These are phyloP conservation scores for Eutypa lata DNA, from an alignment of 2,329 filamentous ascomycete species.

Conservation along the genomic window DNA sequence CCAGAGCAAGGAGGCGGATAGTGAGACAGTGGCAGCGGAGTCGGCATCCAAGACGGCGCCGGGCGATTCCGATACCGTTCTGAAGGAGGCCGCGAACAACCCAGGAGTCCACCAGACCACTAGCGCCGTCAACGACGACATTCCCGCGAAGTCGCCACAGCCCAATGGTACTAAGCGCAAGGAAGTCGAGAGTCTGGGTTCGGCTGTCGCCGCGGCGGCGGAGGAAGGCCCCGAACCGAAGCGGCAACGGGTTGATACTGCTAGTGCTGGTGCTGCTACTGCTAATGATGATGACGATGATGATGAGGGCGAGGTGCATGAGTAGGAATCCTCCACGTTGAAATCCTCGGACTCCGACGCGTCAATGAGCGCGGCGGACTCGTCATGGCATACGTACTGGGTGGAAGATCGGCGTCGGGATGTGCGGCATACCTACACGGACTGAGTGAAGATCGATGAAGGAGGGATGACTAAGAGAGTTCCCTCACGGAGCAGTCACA, in stretches of 20 bases:
- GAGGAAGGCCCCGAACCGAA: slow-evolving; percentile 38
- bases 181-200: slow-evolving; percentile 30
- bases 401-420: too few relatives aligned
- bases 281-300: slow-evolving; percentile 24
- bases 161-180: slow-evolving; percentile 38
- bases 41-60: slow-evolving; percentile 31
- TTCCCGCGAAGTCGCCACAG: slow-evolving; percentile 29
- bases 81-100: slow-evolving; percentile 31
- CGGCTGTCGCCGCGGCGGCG: slow-evolving; percentile 16
- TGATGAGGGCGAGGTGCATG: slow-evolving; percentile 45
- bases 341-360: neutral
- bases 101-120: slow-evolving; percentile 22
- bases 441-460: too few relatives aligned
- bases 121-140: slow-evolving; percentile 28
- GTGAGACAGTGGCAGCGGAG: slow-evolving; percentile 25
- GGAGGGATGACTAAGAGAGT: too few relatives aligned
- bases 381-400: neutral
- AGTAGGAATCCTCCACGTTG: slow-evolving; percentile 13
- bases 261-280: neutral
- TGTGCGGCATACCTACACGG: too few relatives aligned
- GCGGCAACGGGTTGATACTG: slow-evolving; percentile 28
- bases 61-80: slow-evolving; percentile 26
- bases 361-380: neutral
- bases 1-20: slow-evolving; percentile 15
- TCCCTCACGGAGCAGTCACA: too few relatives aligned